Percentiles rank a stretch among this genome's conserved stretches.
These are phyloP conservation scores for Chytriomyces sp. DNA, from an alignment of 192 early-diverging fungal genomes.

Conservation along the genomic window DNA sequence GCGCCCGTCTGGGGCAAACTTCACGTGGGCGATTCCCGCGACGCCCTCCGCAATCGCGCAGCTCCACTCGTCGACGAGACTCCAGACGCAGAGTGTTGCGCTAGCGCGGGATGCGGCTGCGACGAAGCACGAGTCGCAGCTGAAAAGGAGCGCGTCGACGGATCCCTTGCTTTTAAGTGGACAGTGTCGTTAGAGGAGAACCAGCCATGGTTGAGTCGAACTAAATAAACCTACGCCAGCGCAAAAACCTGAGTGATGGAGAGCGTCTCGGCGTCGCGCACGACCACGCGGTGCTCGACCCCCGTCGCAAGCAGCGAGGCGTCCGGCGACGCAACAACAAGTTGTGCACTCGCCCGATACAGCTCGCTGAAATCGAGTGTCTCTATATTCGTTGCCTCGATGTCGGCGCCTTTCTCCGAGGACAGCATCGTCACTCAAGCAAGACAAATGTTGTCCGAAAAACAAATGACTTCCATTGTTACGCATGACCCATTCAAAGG, in stretches of 20 bases:
- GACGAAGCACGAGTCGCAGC: neutral
- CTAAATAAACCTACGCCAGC: slow-evolving; percentile 71
- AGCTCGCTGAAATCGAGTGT: slow-evolving; percentile 18
- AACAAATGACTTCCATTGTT: no score
- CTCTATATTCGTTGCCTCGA: no score
- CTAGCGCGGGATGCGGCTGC: neutral
- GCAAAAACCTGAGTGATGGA: slow-evolving; percentile 63
- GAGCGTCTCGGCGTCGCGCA: slow-evolving; percentile 68
- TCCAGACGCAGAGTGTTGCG: slow-evolving; percentile 57
- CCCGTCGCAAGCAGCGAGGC: slow-evolving; percentile 70
- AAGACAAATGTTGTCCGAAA: no score
- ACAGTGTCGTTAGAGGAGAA: neutral
- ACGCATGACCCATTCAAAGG: no score
- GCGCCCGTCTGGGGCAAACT: slow-evolving; percentile 57
- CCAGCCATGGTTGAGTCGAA: slow-evolving; percentile 52
- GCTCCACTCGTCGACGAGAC: slow-evolving; percentile 62
- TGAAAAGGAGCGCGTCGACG: slow-evolving; percentile 6
- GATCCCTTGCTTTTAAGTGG: neutral
- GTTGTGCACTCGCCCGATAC: neutral
- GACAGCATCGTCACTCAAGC: no score
- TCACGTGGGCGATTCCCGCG: slow-evolving; percentile 45
- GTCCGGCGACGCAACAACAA: neutral
- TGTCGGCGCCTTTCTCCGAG: no score
- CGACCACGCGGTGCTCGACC: slow-evolving; percentile 64
- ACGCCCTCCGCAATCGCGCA: slow-evolving; percentile 55